phyloP scores from a whole-genome alignment of 345 rosid species.

The Hibiscus mutabilis region DNA sequence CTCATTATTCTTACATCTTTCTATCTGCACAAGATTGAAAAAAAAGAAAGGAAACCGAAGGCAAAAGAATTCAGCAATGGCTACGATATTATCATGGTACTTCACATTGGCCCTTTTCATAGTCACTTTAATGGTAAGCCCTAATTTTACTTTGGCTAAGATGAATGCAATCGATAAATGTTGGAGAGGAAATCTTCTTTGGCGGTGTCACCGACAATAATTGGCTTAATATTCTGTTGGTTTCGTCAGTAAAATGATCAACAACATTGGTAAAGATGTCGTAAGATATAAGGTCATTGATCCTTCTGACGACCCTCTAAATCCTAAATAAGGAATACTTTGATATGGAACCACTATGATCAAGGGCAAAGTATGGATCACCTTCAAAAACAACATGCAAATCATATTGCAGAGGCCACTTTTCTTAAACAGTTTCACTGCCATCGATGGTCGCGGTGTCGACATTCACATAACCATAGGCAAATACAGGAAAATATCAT shows the following conservation, averaged over 20 bases:
- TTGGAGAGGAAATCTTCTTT: conserved; percentile 43
- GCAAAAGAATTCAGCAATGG: background rate
- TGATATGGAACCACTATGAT: conserved; percentile 58
- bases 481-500: too few species aligned
- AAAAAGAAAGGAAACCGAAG: background rate
- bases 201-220: conserved; percentile 43
- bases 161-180: conserved; percentile 68
- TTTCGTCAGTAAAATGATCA: conserved; percentile 55
- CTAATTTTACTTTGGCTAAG: conserved; percentile 9
- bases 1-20: background rate
- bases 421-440: too few species aligned
- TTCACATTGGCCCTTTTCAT: conserved; percentile 15
- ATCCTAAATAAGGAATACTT: conserved; percentile 55
- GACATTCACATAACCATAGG: too few species aligned
- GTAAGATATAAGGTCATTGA: conserved; percentile 46
- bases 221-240: conserved; percentile 60
- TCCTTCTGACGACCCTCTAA: conserved; percentile 53
- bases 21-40: background rate
- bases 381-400: conserved; percentile 53
- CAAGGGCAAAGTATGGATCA: conserved; percentile 58
- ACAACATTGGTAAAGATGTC: conserved; percentile 44
- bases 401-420: too few species aligned
- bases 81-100: background rate
- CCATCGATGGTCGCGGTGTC: too few species aligned
- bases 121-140: conserved; percentile 6